These are phyloP conservation scores for Calonectria hongkongensis DNA, from an alignment of 2,329 filamentous ascomycete species.

Conservation along the genomic window DNA sequence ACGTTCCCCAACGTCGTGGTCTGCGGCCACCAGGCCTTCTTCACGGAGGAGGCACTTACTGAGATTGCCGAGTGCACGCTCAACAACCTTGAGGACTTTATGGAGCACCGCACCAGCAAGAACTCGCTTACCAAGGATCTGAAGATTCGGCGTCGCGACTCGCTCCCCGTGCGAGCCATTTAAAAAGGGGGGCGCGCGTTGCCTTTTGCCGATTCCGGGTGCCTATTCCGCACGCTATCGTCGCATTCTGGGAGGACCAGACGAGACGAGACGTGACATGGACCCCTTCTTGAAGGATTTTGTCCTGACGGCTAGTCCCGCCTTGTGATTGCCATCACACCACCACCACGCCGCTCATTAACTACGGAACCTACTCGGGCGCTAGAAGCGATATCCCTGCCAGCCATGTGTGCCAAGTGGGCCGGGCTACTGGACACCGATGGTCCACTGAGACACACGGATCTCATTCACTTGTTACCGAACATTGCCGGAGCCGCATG, in stretches of 20 bases:
- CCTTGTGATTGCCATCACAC: slow-evolving; percentile 37
- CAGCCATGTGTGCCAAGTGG: slow-evolving; percentile 47
- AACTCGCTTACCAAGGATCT: slow-evolving; percentile 59
- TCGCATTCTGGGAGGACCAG: slow-evolving; percentile 23
- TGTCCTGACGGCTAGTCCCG: slow-evolving; percentile 15
- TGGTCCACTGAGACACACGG: slow-evolving; percentile 39
- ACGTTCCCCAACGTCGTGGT: slow-evolving; percentile 81
- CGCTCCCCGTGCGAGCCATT: slow-evolving; percentile 58
- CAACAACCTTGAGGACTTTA: slow-evolving; percentile 71
- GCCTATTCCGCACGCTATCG: slow-evolving; percentile 15
- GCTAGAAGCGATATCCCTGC: slow-evolving; percentile 43
- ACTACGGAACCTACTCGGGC: slow-evolving; percentile 24
- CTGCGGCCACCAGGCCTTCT: slow-evolving; percentile 82
- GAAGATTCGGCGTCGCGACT: slow-evolving; percentile 52
- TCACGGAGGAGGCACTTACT: slow-evolving; percentile 78
- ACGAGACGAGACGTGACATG: slow-evolving; percentile 23
- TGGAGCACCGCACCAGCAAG: slow-evolving; percentile 55
- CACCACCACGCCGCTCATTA: slow-evolving; percentile 21
- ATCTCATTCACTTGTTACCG: slow-evolving; percentile 51
- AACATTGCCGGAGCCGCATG: slow-evolving; percentile 49
- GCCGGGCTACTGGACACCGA: slow-evolving; percentile 41
- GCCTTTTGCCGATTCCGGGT: neutral
- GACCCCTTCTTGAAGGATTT: slow-evolving; percentile 21
- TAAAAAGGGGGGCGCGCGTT: slow-evolving; percentile 38
- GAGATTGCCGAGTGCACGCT: slow-evolving; percentile 79